These are phyloP conservation scores for Agaricus blazei DNA, from an alignment of 768 basidiomycete genomes.

Conservation along the genomic window DNA sequence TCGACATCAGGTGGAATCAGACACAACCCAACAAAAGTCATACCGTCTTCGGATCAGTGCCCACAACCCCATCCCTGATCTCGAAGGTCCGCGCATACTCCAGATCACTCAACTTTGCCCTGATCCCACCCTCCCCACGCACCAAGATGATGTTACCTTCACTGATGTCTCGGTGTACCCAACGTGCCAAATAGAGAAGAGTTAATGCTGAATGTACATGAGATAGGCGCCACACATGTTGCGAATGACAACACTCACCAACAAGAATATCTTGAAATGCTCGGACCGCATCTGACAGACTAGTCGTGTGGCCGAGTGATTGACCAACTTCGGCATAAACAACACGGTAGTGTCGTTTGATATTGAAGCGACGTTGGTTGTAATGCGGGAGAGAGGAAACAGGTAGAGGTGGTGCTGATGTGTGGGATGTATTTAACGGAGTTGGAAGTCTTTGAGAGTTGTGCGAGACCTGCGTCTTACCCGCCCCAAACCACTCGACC, in stretches of 20 bases:
- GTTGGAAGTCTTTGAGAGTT: too few species aligned
- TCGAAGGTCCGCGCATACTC: constrained; percentile 9
- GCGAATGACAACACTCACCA: not conserved
- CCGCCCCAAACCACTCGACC: too few species aligned
- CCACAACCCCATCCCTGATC: not conserved
- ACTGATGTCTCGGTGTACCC: constrained; percentile 10
- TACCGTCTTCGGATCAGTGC: constrained; percentile 5
- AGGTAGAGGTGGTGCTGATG: too few species aligned
- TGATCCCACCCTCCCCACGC: not conserved
- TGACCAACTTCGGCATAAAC: not conserved
- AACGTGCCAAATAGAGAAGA: constrained; percentile 6
- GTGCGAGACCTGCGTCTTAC: rapidly evolving
- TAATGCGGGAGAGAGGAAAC: not conserved
- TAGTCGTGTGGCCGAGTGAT: constrained; percentile 22
- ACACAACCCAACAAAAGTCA: not conserved
- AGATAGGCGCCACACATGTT: not conserved
- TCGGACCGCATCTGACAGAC: constrained; percentile 6
- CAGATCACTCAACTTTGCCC: constrained; percentile 6
- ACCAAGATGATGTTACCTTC: constrained; percentile 6
- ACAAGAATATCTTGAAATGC: not conserved
- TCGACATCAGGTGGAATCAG: not conserved
- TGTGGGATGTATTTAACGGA: not conserved
- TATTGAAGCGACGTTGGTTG: not conserved
- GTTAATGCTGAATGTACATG: not conserved
- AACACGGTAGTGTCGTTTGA: not conserved